These are phyloP conservation scores for Fonsecaea pedrosoi DNA, from an alignment of 2,329 filamentous ascomycete species.

Conservation along the genomic window DNA sequence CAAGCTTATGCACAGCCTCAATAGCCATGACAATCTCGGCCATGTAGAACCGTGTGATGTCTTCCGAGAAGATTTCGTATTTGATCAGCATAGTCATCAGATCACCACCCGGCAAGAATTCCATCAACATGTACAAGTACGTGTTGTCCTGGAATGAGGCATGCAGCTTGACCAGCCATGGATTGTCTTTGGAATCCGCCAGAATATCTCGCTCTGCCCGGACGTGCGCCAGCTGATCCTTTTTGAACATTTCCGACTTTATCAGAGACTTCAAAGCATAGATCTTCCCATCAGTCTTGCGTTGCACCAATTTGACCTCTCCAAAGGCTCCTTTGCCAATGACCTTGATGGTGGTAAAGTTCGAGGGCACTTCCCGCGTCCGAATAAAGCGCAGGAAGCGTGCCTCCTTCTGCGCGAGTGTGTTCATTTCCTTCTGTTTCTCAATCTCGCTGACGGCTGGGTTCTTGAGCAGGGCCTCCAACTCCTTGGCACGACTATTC, in stretches of 20 bases:
- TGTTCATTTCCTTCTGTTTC: slow-evolving; percentile 84
- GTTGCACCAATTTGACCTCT: slow-evolving; percentile 96
- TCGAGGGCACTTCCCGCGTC: slow-evolving; percentile 89
- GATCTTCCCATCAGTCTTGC: slow-evolving; percentile 94
- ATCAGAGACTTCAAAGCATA: slow-evolving; percentile 98
- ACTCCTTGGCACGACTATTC: slow-evolving; percentile 92
- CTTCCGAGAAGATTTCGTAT: slow-evolving; percentile 98
- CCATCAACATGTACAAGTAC: slow-evolving; percentile 99
- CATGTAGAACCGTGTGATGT: slow-evolving; percentile 99
- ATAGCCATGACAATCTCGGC: slow-evolving; percentile 98
- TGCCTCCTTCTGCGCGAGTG: slow-evolving; percentile 84
- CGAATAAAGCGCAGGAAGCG: slow-evolving; percentile 93
- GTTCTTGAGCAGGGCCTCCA: slow-evolving; percentile 84
- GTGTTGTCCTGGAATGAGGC: slow-evolving; percentile 97
- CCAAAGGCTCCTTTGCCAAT: slow-evolving; percentile 99
- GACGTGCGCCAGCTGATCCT: slow-evolving; percentile 96
- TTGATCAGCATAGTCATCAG: slow-evolving; percentile 99
- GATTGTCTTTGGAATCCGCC: slow-evolving; percentile 93
- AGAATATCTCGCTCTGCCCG: slow-evolving; percentile 97
- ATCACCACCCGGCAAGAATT: slow-evolving; percentile 96
- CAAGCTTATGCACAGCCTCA: slow-evolving; percentile 95
- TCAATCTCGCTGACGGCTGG: slow-evolving; percentile 74
- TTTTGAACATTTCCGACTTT: slow-evolving; percentile 99
- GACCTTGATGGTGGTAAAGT: slow-evolving; percentile 96
- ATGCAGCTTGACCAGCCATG: slow-evolving; percentile 98